A percentile compares a stretch with the other conserved stretches of the same genome.
Conservation (phyloP, 2,329 filamentous ascomycete species). For the Fusarium sp. region DNA sequence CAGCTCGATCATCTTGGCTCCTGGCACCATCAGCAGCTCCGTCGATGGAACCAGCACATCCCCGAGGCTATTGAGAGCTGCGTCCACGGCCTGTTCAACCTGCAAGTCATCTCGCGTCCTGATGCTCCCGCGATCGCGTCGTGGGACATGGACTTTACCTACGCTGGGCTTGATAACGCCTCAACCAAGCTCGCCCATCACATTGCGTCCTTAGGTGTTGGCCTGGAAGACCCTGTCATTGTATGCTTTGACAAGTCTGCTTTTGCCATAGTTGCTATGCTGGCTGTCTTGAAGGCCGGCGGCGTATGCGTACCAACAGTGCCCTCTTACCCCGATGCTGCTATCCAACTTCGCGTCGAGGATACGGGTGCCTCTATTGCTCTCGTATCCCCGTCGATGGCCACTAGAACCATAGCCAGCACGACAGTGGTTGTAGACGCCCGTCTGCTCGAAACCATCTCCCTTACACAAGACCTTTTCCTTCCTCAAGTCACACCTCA, state of each 20-base stretch:
- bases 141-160: slow-evolving; percentile 35
- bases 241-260: slow-evolving; percentile 38
- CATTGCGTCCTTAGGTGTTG: slow-evolving; percentile 11
- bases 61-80: slow-evolving; percentile 20
- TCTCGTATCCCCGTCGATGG: slow-evolving; percentile 20
- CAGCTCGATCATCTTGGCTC: slow-evolving; percentile 26
- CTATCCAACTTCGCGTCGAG: slow-evolving; percentile 13
- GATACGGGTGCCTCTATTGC: slow-evolving; percentile 30
- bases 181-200: slow-evolving; percentile 28
- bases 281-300: slow-evolving; percentile 35
- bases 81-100: slow-evolving; percentile 27
- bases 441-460: background rate
- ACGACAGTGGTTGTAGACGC: slow-evolving; percentile 20
- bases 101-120: slow-evolving; percentile 1
- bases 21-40: slow-evolving; percentile 3
- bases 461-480: accelerated
- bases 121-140: slow-evolving; percentile 26
- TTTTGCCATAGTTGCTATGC: slow-evolving; percentile 26
- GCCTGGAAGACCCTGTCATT: slow-evolving; percentile 7
- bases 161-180: slow-evolving; percentile 28
- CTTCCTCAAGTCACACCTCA: slow-evolving; percentile 11
- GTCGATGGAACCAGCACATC: slow-evolving; percentile 22
- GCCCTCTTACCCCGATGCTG: slow-evolving; percentile 38
- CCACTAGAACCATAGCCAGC: background rate
- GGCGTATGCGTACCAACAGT: slow-evolving; percentile 29